phyloP scores from a whole-genome alignment of 2,329 filamentous ascomycete species.

The Allantophomopsis lycopodina region DNA sequence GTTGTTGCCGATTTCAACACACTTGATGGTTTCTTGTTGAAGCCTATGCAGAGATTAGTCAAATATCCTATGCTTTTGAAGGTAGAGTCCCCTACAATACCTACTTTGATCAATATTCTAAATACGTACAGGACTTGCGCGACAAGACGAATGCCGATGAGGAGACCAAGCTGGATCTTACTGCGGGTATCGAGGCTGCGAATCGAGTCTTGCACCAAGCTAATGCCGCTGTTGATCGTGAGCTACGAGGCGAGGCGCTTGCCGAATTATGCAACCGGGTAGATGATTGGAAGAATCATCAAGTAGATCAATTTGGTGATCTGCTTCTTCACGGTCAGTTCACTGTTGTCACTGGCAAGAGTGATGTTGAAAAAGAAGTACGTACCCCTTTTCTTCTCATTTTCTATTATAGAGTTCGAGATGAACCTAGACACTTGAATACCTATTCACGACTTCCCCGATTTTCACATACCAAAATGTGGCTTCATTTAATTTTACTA shows the following conservation, averaged over 20 bases:
- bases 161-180: slow-evolving; percentile 56
- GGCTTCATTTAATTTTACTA: slow-evolving; percentile 1
- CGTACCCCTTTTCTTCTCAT: slow-evolving; percentile 5
- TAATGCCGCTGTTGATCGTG: slow-evolving; percentile 82
- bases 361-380: slow-evolving; percentile 74
- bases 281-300: slow-evolving; percentile 94
- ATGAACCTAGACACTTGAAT: too few relatives aligned
- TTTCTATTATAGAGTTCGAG: background rate
- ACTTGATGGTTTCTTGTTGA: slow-evolving; percentile 82
- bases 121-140: slow-evolving; percentile 53
- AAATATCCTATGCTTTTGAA: slow-evolving; percentile 88
- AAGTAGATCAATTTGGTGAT: slow-evolving; percentile 81
- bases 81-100: slow-evolving; percentile 28
- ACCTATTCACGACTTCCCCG: too few relatives aligned
- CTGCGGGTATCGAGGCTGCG: slow-evolving; percentile 65
- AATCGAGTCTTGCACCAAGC: slow-evolving; percentile 72
- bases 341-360: slow-evolving; percentile 79
- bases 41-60: slow-evolving; percentile 89
- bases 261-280: slow-evolving; percentile 71
- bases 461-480: too few relatives aligned
- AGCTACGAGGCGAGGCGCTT: slow-evolving; percentile 71
- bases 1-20: slow-evolving; percentile 83
- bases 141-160: slow-evolving; percentile 71
- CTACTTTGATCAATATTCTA: background rate
- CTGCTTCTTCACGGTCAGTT: slow-evolving; percentile 82